Evolutionary conservation across 441 rosid genomes (phyloP).

Genomic region (Adansonia rubrostipa): DNA sequence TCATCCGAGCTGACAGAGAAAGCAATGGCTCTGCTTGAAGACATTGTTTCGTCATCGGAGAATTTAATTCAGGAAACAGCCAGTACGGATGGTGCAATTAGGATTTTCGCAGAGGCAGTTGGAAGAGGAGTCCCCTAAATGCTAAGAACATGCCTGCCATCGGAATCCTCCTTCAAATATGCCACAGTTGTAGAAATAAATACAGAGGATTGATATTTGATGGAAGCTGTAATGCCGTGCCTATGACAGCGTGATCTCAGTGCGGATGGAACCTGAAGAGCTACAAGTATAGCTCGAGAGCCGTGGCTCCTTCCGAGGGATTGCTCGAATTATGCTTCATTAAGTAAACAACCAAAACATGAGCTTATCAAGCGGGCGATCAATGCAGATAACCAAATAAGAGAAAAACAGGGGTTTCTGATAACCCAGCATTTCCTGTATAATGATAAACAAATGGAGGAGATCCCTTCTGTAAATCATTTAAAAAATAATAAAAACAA

Average conservation of each 20-base stretch:
- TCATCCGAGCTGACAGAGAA: conserved; percentile 57
- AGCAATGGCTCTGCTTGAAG: conserved; percentile 65
- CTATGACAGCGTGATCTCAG: conserved; percentile 61
- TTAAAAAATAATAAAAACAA: background rate
- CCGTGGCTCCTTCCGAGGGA: conserved; percentile 62
- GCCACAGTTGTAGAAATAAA: conserved; percentile 60
- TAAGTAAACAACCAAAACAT: conserved; percentile 44
- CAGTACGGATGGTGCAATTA: conserved; percentile 45
- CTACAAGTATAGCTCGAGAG: conserved; percentile 60
- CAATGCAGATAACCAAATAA: conserved; percentile 43
- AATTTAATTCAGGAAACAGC: conserved; percentile 40
- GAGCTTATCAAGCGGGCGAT: conserved; percentile 63
- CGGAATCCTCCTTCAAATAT: conserved; percentile 56
- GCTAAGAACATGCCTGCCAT: conserved; percentile 70
- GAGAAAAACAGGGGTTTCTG: background rate
- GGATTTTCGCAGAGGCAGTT: conserved; percentile 61
- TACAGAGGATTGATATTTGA: conserved; percentile 63
- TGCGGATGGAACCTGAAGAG: conserved; percentile 71
- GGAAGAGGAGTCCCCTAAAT: conserved; percentile 72
- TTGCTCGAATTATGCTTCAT: conserved; percentile 40
- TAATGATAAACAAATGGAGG: background rate
- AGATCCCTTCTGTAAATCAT: background rate
- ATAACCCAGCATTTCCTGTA: too few species aligned
- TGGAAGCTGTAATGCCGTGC: conserved; percentile 82
- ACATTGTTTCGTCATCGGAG: conserved; percentile 43